Evolutionary conservation across 495 filamentous ascomycete genomes (phyloP).

Genomic region (Patellaria atrata): DNA sequence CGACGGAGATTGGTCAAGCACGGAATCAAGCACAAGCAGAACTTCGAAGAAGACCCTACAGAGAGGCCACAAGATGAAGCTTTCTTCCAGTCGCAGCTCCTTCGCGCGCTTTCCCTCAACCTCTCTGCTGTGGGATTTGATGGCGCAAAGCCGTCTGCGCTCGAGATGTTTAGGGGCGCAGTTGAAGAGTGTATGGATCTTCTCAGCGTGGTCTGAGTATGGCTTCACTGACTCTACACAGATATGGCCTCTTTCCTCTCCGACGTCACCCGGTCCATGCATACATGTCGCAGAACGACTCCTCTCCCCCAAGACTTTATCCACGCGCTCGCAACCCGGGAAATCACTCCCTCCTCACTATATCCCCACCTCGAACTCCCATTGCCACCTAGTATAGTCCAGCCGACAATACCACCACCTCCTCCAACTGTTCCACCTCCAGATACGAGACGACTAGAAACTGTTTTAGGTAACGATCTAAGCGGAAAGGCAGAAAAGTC

Average conservation of each 20-base stretch:
- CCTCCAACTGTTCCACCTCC: conserved; percentile 31
- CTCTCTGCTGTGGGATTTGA: conserved; percentile 44
- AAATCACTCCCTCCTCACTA: conserved; percentile 25
- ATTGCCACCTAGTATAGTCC: conserved; percentile 24
- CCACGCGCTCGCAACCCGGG: conserved; percentile 37
- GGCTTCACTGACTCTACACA: conserved; percentile 20
- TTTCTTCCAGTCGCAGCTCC: conserved; percentile 33
- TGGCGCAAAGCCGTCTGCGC: conserved; percentile 38
- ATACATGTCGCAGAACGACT: conserved; percentile 40
- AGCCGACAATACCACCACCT: conserved; percentile 32
- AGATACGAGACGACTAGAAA: conserved; percentile 21
- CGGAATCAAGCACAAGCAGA: conserved; percentile 23
- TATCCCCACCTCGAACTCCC: conserved; percentile 30
- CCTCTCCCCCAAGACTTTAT: conserved; percentile 58
- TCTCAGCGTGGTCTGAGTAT: neutral
- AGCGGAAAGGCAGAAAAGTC: conserved; percentile 37
- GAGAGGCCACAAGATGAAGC: conserved; percentile 14
- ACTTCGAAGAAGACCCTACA: conserved; percentile 26
- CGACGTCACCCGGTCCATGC: conserved; percentile 47
- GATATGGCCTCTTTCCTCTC: conserved; percentile 45
- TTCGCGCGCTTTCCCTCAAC: conserved; percentile 39
- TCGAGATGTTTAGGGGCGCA: conserved; percentile 41
- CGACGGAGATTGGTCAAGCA: conserved; percentile 36
- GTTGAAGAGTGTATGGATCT: conserved; percentile 46
- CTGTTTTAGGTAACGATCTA: conserved; percentile 38